Evolutionary conservation across 768 basidiomycete species (phyloP), one percentile per base, ranked within the genome.

Genomic region (Heimioporus sp.): DNA sequence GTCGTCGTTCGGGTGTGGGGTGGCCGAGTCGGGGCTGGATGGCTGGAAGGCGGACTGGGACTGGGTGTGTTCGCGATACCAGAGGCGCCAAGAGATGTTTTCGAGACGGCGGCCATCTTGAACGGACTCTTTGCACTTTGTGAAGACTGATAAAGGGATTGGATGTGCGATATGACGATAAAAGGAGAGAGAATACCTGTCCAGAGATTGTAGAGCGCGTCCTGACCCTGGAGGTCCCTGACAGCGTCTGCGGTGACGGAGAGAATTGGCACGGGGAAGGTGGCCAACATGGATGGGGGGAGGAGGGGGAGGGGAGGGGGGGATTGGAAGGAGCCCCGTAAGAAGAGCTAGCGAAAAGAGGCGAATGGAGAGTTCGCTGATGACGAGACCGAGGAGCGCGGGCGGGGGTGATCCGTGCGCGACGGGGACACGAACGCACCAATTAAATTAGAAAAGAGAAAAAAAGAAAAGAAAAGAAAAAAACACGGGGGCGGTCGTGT

Each of bases 81-180:
- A 90, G 9, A 94, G 72, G 47, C 92, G 75, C 92, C 92, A 95
- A 4, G 87, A 84, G 48, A 94, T 85, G 62, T 95, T 92, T 71
- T 94, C 92, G 28, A 93, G 78, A 28, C 92, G 72, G 7, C 75
- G 77, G n/a, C 92, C 92, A 59, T 93, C 86, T 60, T 86, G 79
- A 4, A 94, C 73, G 2, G 83, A 83, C 57, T 81, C 79, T 68
- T 89, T 90, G 74, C 87, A 91, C 67, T 90, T 90, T 46, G 88
- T 82, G 62, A 94, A 92, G 8, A 94, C 92, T 91, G 59, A 44
- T 47, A 49, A 48, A 56, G 21, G 48, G 6, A 50, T 41, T 42
- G 20, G 5, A 42, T 55, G 13, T 61, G 60, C 35, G 21, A 36
- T 20, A 40, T 19, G 54, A 46, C 46, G 24, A 53, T 19, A 46